Percentiles rank a stretch among this genome's conserved stretches.
These are phyloP conservation scores for Mallotus japonicus DNA, from an alignment of 441 rosid genomes.

Conservation along the genomic window DNA sequence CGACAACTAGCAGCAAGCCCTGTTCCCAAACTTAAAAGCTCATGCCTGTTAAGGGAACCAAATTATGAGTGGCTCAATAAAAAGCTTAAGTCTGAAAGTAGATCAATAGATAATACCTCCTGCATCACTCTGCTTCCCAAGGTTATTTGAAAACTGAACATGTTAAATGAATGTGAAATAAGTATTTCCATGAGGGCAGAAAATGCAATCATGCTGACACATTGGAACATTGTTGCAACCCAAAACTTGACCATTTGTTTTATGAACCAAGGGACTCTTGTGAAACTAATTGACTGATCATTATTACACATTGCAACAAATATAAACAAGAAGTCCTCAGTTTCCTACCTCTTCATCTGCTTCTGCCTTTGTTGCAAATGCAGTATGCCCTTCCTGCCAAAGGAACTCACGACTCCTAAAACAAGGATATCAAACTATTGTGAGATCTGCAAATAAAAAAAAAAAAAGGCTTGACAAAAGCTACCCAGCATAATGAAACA, in stretches of 20 bases:
- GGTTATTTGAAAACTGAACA: neutral
- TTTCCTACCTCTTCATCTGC: slow-evolving; percentile 84
- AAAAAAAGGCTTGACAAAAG: neutral
- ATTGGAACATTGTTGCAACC: neutral
- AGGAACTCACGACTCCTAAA: slow-evolving; percentile 97
- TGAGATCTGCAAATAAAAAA: neutral
- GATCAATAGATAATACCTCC: neutral
- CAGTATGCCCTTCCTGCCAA: slow-evolving; percentile 99
- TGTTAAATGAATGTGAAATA: slow-evolving; percentile 1
- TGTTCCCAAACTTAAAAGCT: neutral
- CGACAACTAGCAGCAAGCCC: neutral
- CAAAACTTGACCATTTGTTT: neutral
- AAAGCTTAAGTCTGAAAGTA: neutral
- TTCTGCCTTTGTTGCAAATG: slow-evolving; percentile 86
- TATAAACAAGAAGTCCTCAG: neutral
- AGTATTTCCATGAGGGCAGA: neutral
- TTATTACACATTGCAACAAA: neutral
- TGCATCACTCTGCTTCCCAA: neutral
- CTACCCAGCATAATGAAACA: neutral
- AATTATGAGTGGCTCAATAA: neutral
- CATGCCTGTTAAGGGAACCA: neutral
- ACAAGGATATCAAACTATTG: slow-evolving; percentile 15
- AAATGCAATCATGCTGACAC: neutral
- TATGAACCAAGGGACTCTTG: neutral
- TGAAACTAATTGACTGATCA: neutral